Evolutionary conservation across 2,329 filamentous ascomycete species (phyloP), one percentile per base, ranked within the genome.

Genomic region (Hymenoscyphus occultus): DNA sequence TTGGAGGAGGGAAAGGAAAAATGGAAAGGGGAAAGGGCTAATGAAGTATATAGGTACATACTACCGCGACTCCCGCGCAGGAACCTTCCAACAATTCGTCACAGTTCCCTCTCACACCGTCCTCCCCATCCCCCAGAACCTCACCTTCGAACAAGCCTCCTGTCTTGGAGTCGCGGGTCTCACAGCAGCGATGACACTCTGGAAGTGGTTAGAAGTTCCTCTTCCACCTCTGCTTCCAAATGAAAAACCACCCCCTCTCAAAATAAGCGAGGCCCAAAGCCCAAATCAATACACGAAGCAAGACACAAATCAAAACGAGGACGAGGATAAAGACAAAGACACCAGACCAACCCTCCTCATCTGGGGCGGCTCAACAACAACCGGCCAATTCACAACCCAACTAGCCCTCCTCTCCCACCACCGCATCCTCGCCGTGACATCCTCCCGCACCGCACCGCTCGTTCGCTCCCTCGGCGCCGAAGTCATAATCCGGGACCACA

Each of bases 361-460:
- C 35, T 80, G 78, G 79, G 78, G 78, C 40, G 79, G 78, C 28
- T 78, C 77, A 14, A 78, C 78, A 1, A 74, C 78, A 6, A 80
- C 78, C 3, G 78, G 77, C 1, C 77, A 80, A 66, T 79, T 79
- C 56, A 74, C 77, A 7, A 78, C 76, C 12, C 78, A 80, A 67
- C 69, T 80, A 32, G 78, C 78, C 16, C 69, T 63, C 7, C 68
- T 73, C 19, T 74, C 74, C 22, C 74, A 75, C 2, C 61, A 80
- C 31, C 72, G 72, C 54, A 77, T 79, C 19, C 75, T 80, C 31
- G 74, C 76, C 3, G 75, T 79, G 51, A 73, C 69, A 42, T 78
- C 77, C 0, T 61, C 66, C 5, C 72, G 73, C 60, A 78, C 77
- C 2, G 70, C 68, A 39, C 45, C 64, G 6, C 68, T 78, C 16